Percentiles rank a stretch among this genome's conserved stretches.
phyloP scores from a whole-genome alignment of 2,329 filamentous ascomycete genomes.

The Westerdykella sp. region DNA sequence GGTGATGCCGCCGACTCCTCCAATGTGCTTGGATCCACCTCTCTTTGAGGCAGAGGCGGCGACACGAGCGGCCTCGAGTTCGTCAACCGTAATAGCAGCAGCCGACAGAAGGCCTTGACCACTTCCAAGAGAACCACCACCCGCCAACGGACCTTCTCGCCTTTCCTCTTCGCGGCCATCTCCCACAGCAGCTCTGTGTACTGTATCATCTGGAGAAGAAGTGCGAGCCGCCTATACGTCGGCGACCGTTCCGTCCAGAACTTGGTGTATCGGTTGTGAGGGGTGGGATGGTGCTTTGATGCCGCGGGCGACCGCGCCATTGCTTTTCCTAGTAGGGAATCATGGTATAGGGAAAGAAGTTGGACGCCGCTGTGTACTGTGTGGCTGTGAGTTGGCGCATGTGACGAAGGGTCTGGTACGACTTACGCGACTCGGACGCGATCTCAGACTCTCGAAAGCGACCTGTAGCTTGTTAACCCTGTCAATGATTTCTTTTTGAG shows the following conservation, averaged over 20 bases:
- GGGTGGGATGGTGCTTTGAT: slow-evolving; percentile 48
- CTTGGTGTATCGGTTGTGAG: slow-evolving; percentile 58
- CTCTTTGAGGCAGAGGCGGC: slow-evolving; percentile 79
- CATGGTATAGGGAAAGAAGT: slow-evolving; percentile 87
- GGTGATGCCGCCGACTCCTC: slow-evolving; percentile 45
- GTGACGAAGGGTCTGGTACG: slow-evolving; percentile 3
- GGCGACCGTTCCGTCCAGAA: slow-evolving; percentile 57
- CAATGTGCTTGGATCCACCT: slow-evolving; percentile 60
- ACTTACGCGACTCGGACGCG: slow-evolving; percentile 74
- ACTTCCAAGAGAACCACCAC: slow-evolving; percentile 79
- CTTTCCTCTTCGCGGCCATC: slow-evolving; percentile 85
- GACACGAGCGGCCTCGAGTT: slow-evolving; percentile 75
- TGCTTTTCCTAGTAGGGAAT: slow-evolving; percentile 69
- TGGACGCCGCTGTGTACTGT: slow-evolving; percentile 78
- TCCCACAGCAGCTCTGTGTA: slow-evolving; percentile 97
- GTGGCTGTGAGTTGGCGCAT: slow-evolving; percentile 13
- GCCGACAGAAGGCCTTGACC: slow-evolving; percentile 76
- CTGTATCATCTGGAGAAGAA: slow-evolving; percentile 80
- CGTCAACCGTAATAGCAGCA: slow-evolving; percentile 75
- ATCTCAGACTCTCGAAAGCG: slow-evolving; percentile 90
- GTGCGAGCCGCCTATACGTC: slow-evolving; percentile 73
- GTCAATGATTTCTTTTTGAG: neutral
- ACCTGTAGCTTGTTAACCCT: slow-evolving; percentile 43
- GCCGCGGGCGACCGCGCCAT: slow-evolving; percentile 50
- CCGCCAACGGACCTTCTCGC: slow-evolving; percentile 77